A percentile compares a stretch with the other conserved stretches of the same genome.
Conservation (phyloP, 2,329 filamentous ascomycete genomes). For the Calonectria multiphialidica region DNA sequence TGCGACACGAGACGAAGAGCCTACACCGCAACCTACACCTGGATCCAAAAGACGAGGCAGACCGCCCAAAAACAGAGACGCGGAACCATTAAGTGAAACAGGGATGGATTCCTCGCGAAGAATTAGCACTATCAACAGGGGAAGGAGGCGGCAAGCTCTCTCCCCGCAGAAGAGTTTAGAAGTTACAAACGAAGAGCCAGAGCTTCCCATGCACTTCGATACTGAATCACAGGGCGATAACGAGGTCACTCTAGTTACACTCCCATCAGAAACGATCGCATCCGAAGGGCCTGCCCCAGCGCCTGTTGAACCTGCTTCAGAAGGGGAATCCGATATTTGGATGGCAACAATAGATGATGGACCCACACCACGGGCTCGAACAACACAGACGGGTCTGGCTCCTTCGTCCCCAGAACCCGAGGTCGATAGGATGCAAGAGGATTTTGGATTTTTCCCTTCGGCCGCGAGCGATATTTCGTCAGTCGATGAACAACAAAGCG, state of each 20-base stretch:
- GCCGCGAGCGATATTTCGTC: constrained; percentile 51
- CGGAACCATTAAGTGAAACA: constrained; percentile 44
- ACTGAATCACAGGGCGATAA: constrained; percentile 42
- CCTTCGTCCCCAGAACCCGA: constrained; percentile 32
- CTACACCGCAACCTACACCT: constrained; percentile 46
- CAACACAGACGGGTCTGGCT: constrained; percentile 20
- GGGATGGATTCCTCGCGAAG: constrained; percentile 31
- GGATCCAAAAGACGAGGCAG: constrained; percentile 46
- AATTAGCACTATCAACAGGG: constrained; percentile 27
- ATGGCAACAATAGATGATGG: constrained; percentile 56
- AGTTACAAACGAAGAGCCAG: constrained; percentile 37
- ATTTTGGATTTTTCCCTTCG: constrained; percentile 45
- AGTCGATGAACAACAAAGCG: constrained; percentile 44
- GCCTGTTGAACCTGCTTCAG: constrained; percentile 38
- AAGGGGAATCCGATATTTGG: constrained; percentile 59
- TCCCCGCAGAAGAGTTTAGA: constrained; percentile 44
- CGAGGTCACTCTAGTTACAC: constrained; percentile 42
- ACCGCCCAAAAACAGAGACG: constrained; percentile 43
- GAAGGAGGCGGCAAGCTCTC: constrained; percentile 36
- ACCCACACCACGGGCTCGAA: constrained; percentile 48
- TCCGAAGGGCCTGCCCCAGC: constrained; percentile 11
- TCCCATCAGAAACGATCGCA: constrained; percentile 37
- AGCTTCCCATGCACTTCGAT: constrained; percentile 22
- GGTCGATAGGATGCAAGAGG: constrained; percentile 33
- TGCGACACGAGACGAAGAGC: constrained; percentile 43